Base-by-base conservation (phyloP, 2,329 filamentous ascomycete species). In the Hymenoscyphus repandus region DNA sequence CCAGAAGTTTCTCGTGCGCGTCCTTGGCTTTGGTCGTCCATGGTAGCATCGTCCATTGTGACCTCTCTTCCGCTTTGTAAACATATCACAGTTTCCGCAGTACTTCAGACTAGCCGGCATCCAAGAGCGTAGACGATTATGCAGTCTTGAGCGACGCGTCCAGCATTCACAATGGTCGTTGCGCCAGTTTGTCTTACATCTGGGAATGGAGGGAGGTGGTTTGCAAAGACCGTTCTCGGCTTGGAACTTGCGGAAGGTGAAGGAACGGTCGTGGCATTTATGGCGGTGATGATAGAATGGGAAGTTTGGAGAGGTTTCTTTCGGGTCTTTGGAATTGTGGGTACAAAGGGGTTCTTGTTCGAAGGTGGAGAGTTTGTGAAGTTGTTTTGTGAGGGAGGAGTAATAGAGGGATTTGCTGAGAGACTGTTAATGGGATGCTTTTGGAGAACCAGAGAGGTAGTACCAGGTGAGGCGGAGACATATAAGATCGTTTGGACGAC, bases 381-480 rank as follows among this genome's bases (percentile, higher is more conserved):
- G 38, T 4, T 15, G 10, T 38, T 49, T 53, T 10, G 45, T 15
- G 1, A 49, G 48, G 2, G 47, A 43, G 39, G 58, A 51, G 22
- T 49, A 51, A 40, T 63, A 62, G 22, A 63, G 54, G 3, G 48
- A 53, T 58, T 62, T 64, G 11, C 57, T 59, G 18, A 6, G 32
- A 31, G 32, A 20, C 13, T 20, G 47, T 32, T 43, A 34, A 27
- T 46, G 20, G 42, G 12, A 46, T 27, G 15, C 36, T 5, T 37
- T 20, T 10, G 12, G 4, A 7, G 18, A 27, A 30, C 5, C n/a
- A 15, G 20, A 17, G 15, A 7, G 6, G 27, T 39, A n/a, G 18
- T 58, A 64, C 62, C 62, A 64, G 6, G 62, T 60, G 2, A 64
- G 53, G 13, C 57, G 50, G 6, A 64, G 53, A 41, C 62, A 64